Evolutionary conservation across 2,329 filamentous ascomycete genomes (phyloP), one percentile per base, ranked within the genome.

Genomic region (Arthroderma sp.): DNA sequence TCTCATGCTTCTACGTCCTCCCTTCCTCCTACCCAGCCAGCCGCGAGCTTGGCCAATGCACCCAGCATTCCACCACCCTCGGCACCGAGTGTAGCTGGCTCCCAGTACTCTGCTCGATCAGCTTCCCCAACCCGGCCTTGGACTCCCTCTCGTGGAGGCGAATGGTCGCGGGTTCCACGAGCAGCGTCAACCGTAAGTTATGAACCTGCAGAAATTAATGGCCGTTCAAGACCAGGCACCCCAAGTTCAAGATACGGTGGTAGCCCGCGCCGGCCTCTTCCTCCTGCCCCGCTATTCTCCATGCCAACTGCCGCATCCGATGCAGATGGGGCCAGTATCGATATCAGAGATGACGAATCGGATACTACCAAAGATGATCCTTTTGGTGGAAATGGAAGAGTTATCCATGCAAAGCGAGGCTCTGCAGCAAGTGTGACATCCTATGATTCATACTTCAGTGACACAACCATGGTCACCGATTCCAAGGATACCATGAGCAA

Each of bases 231-330:
- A 47, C 89, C 91, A 1, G 89, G 89, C 4, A 95, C 89, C 0
- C 87, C 89, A 1, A 87, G 87, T 0, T 89, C 86, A 2, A 75
- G 80, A 60, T 95, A 96, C 61, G 84, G 87, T 15, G 84, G 87
- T 3, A 93, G 86, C 58, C 85, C 88, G 7, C 78, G 86, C 53
- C 76, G 89, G 45, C 89, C 89, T 3, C 71, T 96, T 30, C 91
- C 91, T 2, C 86, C 87, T 0, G 85, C 87, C 29, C 91, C 91
- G 3, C 70, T 94, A 6, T 96, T 94, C 58, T 76, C 82, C 2
- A 71, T 65, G 6, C 69, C 72, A 4, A 69, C 60, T 49, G 70
- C 49, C 57, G 72, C 60, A 1, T 41, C 49, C 0, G 52, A 48
- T 3, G 50, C 40, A 7, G 53, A 52, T 10, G 63, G 66, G 38